A percentile compares a stretch with the other conserved stretches of the same genome.
Evolutionary conservation across 345 rosid genomes (phyloP).

Genomic region (Melastoma malabathricum): DNA sequence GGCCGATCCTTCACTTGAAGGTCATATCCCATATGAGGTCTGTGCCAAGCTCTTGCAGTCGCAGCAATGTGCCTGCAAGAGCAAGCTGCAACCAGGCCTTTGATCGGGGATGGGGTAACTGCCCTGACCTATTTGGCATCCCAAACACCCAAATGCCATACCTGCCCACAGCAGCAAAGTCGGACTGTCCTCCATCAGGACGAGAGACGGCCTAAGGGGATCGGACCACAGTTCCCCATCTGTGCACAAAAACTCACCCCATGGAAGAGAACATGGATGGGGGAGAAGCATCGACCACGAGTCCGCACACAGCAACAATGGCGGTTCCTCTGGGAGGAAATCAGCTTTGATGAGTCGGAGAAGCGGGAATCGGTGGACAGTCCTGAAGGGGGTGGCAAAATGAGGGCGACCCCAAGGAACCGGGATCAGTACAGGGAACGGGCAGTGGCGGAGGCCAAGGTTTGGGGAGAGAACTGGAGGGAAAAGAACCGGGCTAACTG

Average conservation of each 20-base stretch:
- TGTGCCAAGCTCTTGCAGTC: conserved; percentile 96
- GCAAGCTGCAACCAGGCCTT: conserved; percentile 91
- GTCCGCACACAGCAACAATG: conserved; percentile 40
- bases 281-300: conserved; percentile 43
- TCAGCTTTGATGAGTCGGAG: conserved; percentile 62
- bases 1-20: conserved; percentile 90
- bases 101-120: conserved; percentile 90
- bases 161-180: conserved; percentile 48
- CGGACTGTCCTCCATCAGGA: conserved; percentile 57
- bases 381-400: conserved; percentile 44
- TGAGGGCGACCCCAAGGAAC: conserved; percentile 63
- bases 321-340: conserved; percentile 75
- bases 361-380: conserved; percentile 59
- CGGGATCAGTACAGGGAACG: conserved; percentile 86
- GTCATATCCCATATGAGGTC: conserved; percentile 87
- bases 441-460: conserved; percentile 95
- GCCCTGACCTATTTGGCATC: conserved; percentile 93
- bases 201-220: conserved; percentile 46
- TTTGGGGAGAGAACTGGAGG: conserved; percentile 98
- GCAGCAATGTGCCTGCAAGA: too few species aligned
- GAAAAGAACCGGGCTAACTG: conserved; percentile 59
- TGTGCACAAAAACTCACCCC: conserved; percentile 70
- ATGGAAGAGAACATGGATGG: conserved; percentile 50
- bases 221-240: conserved; percentile 60
- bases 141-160: conserved; percentile 53